Evolutionary conservation across 2,329 filamentous ascomycete species (phyloP), one percentile per base, ranked within the genome.

Genomic region (Fusarium scirpi): DNA sequence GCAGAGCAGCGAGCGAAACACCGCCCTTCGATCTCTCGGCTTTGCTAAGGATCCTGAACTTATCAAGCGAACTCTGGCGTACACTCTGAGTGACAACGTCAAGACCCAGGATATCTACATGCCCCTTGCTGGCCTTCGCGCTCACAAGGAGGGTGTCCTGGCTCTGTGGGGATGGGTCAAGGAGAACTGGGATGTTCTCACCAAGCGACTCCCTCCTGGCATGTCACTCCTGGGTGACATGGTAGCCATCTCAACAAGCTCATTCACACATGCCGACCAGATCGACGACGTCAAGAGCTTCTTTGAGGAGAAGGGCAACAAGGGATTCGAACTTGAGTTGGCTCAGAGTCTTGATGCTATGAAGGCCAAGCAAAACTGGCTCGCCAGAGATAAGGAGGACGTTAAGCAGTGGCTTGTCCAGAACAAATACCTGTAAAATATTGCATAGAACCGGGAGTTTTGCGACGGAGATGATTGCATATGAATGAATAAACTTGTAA

Each of bases 101-200:
- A 97, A 97, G 85, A 94, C 92, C 70, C 95, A 98, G 80, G 95
- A 98, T 80, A 90, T 98, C 70, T 98, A 97, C 83, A 90, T 97
- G 78, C 94, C 95, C 2, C 88, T 96, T 41, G 88, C 89, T 34
- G 92, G 92, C 10, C 87, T 98, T 29, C 89, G 94, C 62, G 88
- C 88, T 56, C 93, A 97, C 78, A 83, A 89, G 10, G 89, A 90
- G 45, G 95, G 95, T 72, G 92, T 97, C 59, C 85, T 92, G 61
- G 92, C 92, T 10, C 86, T 97, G 61, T 98, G 92, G 87, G 81
- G 80, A 20, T 98, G 93, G 92, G 86, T 97, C 84, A 92, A 90
- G 78, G 86, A 90, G 72, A 96, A 97, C 82, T 98, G 95, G 94
- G 92, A 93, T n/a, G 86, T 89, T 34, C 85, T 98, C 45, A 88